phyloP scores from a whole-genome alignment of 345 rosid species.

The Hibiscus syriacus region DNA sequence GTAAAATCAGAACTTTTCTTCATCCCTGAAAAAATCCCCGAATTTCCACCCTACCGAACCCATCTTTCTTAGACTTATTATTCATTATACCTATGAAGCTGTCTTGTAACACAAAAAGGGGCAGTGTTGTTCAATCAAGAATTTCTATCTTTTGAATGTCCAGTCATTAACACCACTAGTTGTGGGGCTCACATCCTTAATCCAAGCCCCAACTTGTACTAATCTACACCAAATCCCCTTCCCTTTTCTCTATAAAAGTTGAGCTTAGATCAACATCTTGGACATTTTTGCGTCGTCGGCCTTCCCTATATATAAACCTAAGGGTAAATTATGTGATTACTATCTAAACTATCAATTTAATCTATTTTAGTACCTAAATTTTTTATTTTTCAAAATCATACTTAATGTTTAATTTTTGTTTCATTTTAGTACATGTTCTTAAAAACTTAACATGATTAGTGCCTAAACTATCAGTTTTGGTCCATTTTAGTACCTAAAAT shows the following conservation, averaged over 20 bases:
- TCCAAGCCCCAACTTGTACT: conserved; percentile 6
- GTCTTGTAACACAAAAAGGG: neutral
- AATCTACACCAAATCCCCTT: neutral
- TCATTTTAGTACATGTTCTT: too few relatives aligned
- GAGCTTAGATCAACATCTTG: neutral
- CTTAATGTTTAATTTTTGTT: too few relatives aligned
- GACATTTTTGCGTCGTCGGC: neutral
- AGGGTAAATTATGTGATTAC: too few relatives aligned
- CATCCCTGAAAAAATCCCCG: neutral
- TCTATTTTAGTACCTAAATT: too few relatives aligned
- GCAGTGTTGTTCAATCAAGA: neutral
- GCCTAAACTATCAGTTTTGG: too few relatives aligned
- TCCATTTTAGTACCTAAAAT: too few relatives aligned
- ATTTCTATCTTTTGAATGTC: neutral
- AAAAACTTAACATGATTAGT: too few relatives aligned
- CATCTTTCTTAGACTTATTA: neutral
- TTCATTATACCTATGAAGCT: neutral
- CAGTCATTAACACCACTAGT: conserved; percentile 12
- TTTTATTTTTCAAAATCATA: too few relatives aligned
- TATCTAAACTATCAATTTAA: too few relatives aligned
- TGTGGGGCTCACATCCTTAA: neutral
- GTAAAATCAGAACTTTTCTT: neutral
- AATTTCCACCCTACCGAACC: neutral
- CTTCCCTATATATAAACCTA: neutral
- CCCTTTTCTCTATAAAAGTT: neutral